phyloP scores from a whole-genome alignment of 495 filamentous ascomycete genomes.

The Trichodelitschia bisporula region DNA sequence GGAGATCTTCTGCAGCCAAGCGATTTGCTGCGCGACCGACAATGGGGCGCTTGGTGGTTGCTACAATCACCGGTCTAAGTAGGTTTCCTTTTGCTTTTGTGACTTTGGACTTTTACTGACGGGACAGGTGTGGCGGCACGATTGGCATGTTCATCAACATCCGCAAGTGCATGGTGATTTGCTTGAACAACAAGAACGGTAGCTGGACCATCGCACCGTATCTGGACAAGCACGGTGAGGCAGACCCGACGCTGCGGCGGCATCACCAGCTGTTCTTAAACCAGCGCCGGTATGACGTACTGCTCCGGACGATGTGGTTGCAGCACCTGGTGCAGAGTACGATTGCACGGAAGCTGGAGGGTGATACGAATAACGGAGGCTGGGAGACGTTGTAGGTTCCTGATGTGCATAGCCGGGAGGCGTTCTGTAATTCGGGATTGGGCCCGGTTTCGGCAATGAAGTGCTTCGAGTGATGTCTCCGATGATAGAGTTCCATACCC shows the following conservation, averaged over 20 bases:
- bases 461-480: no score
- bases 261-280: constrained; percentile 72
- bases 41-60: constrained; percentile 49
- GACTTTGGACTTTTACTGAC: background rate
- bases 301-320: constrained; percentile 71
- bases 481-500: no score
- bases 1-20: constrained; percentile 85
- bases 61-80: constrained; percentile 75
- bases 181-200: constrained; percentile 49
- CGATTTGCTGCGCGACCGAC: constrained; percentile 60
- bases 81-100: no score
- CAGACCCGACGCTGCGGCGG: constrained; percentile 58
- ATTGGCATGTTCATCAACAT: constrained; percentile 90
- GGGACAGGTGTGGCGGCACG: constrained; percentile 57
- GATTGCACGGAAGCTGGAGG: constrained; percentile 72
- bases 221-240: constrained; percentile 84
- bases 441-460: no score
- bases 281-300: constrained; percentile 74
- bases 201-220: constrained; percentile 71
- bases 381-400: constrained; percentile 55
- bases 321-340: constrained; percentile 67
- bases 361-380: constrained; percentile 84
- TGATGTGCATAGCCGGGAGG: no score
- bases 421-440: no score
- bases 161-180: constrained; percentile 74